phyloP scores from a whole-genome alignment of 768 basidiomycete genomes.

The Leucocoprinus sp. region DNA sequence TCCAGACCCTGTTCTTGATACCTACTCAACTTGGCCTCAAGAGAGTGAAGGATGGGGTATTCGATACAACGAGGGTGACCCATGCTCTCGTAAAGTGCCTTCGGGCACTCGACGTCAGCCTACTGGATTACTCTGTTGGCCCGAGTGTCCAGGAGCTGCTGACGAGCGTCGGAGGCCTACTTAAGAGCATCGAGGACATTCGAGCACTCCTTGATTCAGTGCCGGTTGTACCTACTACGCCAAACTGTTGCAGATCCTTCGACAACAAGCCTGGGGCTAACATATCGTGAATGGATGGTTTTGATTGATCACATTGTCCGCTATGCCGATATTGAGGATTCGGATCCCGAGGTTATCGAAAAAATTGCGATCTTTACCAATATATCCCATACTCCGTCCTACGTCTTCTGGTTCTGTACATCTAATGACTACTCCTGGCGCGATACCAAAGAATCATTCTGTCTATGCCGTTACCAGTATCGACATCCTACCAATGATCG shows the following conservation, averaged over 20 bases:
- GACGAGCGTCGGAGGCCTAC: neutral
- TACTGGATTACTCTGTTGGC: neutral
- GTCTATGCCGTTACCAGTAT: slow-evolving; percentile 1
- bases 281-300: slow-evolving; percentile 1
- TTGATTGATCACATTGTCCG: slow-evolving; percentile 4
- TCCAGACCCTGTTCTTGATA: neutral
- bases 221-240: neutral
- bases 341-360: neutral
- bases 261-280: slow-evolving; percentile 1
- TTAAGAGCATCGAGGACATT: slow-evolving; percentile 1
- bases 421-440: neutral
- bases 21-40: slow-evolving; percentile 7
- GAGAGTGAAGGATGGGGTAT: neutral
- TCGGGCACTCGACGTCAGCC: neutral
- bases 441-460: slow-evolving; percentile 4
- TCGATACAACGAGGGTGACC: neutral
- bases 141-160: neutral
- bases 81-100: slow-evolving; percentile 2
- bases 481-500: slow-evolving; percentile 7
- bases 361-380: slow-evolving; percentile 4
- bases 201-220: neutral
- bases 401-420: neutral
- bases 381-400: slow-evolving; percentile 4
- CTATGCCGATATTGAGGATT: neutral
- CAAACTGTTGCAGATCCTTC: neutral